Percentiles rank a stretch among this genome's conserved stretches.
Evolutionary conservation across 768 basidiomycete species (phyloP).

Genomic region (Galerina marginata): DNA sequence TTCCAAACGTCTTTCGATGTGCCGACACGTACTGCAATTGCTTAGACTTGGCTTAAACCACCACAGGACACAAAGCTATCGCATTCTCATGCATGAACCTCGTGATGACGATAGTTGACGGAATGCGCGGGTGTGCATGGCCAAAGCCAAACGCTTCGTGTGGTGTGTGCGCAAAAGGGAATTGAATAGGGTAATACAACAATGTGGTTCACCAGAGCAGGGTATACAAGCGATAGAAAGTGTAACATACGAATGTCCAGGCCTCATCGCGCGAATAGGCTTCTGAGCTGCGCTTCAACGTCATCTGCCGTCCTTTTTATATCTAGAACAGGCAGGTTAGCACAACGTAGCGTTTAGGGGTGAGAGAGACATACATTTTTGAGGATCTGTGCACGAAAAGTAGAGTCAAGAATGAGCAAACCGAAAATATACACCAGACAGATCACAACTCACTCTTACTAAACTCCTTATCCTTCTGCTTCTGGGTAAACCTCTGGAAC

Average conservation of each 20-base stretch:
- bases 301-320: constrained; percentile 80
- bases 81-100: too few species aligned
- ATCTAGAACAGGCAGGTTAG: constrained; percentile 47
- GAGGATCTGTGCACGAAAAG: constrained; percentile 54
- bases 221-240: not conserved
- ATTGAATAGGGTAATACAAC: too few species aligned
- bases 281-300: constrained; percentile 71
- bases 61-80: too few species aligned
- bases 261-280: constrained; percentile 50
- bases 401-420: constrained; percentile 10
- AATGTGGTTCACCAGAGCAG: too few species aligned
- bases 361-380: constrained; percentile 60
- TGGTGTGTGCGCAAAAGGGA: too few species aligned
- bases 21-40: too few species aligned
- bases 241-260: not conserved
- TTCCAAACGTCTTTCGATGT: too few species aligned
- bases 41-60: too few species aligned
- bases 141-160: too few species aligned
- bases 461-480: constrained; percentile 80
- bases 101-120: too few species aligned
- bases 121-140: too few species aligned
- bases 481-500: constrained; percentile 75
- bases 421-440: not conserved
- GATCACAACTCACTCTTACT: constrained; percentile 68
- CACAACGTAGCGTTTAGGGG: not conserved